Evolutionary conservation across 2,329 filamentous ascomycete genomes (phyloP).

Genomic region (Lachnellula arida): DNA sequence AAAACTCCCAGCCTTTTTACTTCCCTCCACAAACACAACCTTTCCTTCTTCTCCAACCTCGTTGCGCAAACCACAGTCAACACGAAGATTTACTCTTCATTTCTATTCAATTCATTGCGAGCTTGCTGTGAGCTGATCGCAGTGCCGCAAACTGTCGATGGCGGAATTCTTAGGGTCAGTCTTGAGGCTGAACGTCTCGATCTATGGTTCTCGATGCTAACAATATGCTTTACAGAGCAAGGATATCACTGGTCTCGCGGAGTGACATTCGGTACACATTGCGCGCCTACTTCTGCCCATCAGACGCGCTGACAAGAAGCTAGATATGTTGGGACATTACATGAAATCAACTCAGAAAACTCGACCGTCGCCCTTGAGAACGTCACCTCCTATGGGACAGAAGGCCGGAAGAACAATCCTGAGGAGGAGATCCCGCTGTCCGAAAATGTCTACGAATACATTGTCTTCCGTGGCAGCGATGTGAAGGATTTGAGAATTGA

Average conservation of each 20-base stretch:
- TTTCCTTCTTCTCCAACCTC: conserved; percentile 7
- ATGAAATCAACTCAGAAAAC: conserved; percentile 96
- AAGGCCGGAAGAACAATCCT: conserved; percentile 75
- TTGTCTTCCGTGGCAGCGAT: conserved; percentile 96
- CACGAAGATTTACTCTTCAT: conserved; percentile 1
- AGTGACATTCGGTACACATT: conserved; percentile 84
- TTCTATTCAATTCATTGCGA: conserved; percentile 9
- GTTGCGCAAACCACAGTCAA: conserved; percentile 1
- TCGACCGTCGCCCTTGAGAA: conserved; percentile 96
- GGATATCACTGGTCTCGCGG: conserved; percentile 95
- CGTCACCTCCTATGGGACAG: conserved; percentile 90
- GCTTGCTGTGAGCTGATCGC: conserved; percentile 31
- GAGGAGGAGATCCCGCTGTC: conserved; percentile 80
- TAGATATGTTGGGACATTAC: conserved; percentile 92
- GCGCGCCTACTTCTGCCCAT: background rate
- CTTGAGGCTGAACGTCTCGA: conserved; percentile 15
- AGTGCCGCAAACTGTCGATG: conserved; percentile 36
- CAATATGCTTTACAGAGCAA: conserved; percentile 54
- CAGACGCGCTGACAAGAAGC: conserved; percentile 21
- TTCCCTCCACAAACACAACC: conserved; percentile 16
- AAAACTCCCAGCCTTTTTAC: conserved; percentile 18
- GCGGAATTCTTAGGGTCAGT: conserved; percentile 58
- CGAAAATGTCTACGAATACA: conserved; percentile 93
- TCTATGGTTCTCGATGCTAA: conserved; percentile 20
- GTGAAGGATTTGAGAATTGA: conserved; percentile 97